Evolutionary conservation across 805 yeast genomes (phyloP).

Genomic region (Nematodospora valgi): DNA sequence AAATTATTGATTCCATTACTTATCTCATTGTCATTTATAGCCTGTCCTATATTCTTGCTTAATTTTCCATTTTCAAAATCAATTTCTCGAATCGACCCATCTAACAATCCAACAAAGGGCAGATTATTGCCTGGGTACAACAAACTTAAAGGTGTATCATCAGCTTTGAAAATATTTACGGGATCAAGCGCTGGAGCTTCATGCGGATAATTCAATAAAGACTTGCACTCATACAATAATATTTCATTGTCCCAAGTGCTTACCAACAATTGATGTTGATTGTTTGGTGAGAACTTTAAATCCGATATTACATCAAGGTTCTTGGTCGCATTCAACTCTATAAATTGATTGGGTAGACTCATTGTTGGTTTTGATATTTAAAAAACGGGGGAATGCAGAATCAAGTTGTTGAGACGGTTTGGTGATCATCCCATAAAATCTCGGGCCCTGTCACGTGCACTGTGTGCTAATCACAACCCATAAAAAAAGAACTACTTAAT

Average conservation of each 20-base stretch:
- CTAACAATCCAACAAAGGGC: constrained; percentile 48
- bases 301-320: constrained; percentile 43
- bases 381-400: too few species aligned
- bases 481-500: constrained; percentile 5
- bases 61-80: constrained; percentile 45
- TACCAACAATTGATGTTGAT: constrained; percentile 37
- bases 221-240: constrained; percentile 35
- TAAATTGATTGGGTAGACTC: too few species aligned
- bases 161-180: neutral
- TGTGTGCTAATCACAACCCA: too few species aligned
- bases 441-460: too few species aligned
- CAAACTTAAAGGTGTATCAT: constrained; percentile 11
- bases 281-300: constrained; percentile 37
- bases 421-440: too few species aligned
- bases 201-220: constrained; percentile 13
- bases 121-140: neutral
- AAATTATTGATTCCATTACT: constrained; percentile 35
- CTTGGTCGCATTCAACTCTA: constrained; percentile 19
- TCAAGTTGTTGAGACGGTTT: too few species aligned
- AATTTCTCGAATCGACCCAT: constrained; percentile 50
- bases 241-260: constrained; percentile 60
- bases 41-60: constrained; percentile 5
- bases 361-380: too few species aligned
- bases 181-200: constrained; percentile 4
- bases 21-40: constrained; percentile 13